phyloP scores from a whole-genome alignment of 2,329 filamentous ascomycete species.

The Ascochyta lentis region DNA sequence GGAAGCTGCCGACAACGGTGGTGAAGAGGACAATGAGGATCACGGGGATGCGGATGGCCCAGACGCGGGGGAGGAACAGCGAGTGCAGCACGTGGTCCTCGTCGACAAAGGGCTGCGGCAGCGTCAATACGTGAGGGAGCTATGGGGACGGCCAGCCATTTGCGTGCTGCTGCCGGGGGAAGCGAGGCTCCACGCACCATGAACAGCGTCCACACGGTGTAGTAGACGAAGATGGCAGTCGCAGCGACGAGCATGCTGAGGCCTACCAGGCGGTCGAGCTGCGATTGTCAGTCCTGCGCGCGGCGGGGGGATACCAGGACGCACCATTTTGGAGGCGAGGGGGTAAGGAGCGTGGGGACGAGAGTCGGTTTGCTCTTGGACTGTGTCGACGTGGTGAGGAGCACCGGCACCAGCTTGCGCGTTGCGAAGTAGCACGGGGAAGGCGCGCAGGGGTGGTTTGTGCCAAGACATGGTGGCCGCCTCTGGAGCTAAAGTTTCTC shows the following conservation, averaged over 20 bases:
- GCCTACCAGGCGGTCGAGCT: conserved; percentile 91
- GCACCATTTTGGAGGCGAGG: conserved; percentile 12
- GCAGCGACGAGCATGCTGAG: conserved; percentile 78
- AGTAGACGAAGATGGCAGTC: conserved; percentile 82
- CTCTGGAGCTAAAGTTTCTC: conserved; percentile 37
- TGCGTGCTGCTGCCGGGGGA: not conserved
- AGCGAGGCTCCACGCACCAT: conserved; percentile 70
- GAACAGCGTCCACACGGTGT: conserved; percentile 95
- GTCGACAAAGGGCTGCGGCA: conserved; percentile 88
- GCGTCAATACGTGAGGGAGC: conserved; percentile 1
- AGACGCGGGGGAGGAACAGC: conserved; percentile 95
- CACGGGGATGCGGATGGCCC: conserved; percentile 98
- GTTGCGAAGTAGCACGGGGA: not conserved
- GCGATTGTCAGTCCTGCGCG: conserved; percentile 17
- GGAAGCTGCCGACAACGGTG: conserved; percentile 93
- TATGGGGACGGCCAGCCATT: not conserved
- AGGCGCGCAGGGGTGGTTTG: conserved; percentile 5
- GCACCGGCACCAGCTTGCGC: not conserved
- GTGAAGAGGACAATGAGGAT: conserved; percentile 92
- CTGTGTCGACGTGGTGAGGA: conserved; percentile 14
- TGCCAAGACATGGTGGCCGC: conserved; percentile 5
- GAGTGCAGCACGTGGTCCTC: conserved; percentile 90
- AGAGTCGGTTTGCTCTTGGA: conserved; percentile 3
- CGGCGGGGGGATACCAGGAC: conserved; percentile 1
- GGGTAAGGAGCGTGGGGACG: conserved; percentile 18